phyloP scores from a whole-genome alignment of 805 yeast species.

The Saturnispora gosingensis region DNA sequence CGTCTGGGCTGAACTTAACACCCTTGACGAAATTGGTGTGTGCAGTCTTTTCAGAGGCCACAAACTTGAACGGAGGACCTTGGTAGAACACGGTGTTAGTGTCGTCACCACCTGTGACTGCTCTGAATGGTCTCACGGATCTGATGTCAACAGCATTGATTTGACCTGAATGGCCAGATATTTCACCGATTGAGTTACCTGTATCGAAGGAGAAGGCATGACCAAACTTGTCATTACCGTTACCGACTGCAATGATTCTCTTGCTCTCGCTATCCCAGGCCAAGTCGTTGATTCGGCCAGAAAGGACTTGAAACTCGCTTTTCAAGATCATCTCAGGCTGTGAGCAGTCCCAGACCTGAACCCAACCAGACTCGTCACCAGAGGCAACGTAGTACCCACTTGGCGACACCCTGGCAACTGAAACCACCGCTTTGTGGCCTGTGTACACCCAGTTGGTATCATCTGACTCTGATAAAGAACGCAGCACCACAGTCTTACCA shows the following conservation, averaged over 20 bases:
- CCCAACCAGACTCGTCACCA: conserved; percentile 86
- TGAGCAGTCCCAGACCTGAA: conserved; percentile 76
- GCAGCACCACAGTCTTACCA: conserved; percentile 70
- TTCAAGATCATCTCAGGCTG: conserved; percentile 52
- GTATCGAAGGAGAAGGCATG: conserved; percentile 90
- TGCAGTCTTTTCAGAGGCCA: conserved; percentile 57
- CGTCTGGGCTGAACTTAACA: conserved; percentile 76
- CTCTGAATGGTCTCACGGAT: conserved; percentile 83
- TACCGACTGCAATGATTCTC: conserved; percentile 88
- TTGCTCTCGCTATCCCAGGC: conserved; percentile 89
- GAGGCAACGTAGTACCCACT: conserved; percentile 85
- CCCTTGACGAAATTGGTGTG: conserved; percentile 76
- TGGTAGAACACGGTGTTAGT: conserved; percentile 71
- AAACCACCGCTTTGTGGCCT: conserved; percentile 61
- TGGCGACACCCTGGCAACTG: conserved; percentile 82
- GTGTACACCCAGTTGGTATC: conserved; percentile 36
- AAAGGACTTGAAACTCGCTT: conserved; percentile 65
- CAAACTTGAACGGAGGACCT: conserved; percentile 93
- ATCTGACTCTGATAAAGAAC: conserved; percentile 46
- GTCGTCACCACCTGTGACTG: conserved; percentile 90
- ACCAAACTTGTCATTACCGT: conserved; percentile 86
- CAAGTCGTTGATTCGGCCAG: conserved; percentile 73
- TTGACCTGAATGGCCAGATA: conserved; percentile 81
- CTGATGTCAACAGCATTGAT: conserved; percentile 80
- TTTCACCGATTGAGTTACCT: conserved; percentile 95